Percentiles rank a stretch among this genome's conserved stretches.
These are phyloP conservation scores for Mucuna pruriens DNA, from an alignment of 306 rosid genomes.

Conservation along the genomic window DNA sequence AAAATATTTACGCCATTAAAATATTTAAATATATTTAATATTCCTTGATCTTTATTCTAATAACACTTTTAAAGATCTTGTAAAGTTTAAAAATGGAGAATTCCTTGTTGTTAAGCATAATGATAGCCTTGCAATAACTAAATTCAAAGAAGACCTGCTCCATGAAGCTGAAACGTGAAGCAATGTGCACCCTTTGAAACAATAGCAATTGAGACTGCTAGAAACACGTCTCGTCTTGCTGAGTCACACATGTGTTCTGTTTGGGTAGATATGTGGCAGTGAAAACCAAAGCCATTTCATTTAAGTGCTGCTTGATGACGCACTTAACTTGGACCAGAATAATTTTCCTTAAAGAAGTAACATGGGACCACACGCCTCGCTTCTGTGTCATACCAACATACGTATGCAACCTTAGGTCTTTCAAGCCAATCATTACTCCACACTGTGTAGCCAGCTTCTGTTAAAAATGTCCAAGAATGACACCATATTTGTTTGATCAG, in stretches of 20 bases:
- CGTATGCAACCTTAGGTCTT: slow-evolving; percentile 1
- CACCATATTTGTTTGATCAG: not conserved
- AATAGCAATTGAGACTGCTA: slow-evolving; percentile 1
- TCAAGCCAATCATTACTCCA: slow-evolving; percentile 45
- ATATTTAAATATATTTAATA: too few species aligned
- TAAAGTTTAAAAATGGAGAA: not conserved
- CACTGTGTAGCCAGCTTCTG: slow-evolving; percentile 10
- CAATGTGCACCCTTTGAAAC: slow-evolving; percentile 29
- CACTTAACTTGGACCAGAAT: slow-evolving; percentile 28
- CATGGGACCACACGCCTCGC: slow-evolving; percentile 32
- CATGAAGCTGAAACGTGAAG: slow-evolving; percentile 33
- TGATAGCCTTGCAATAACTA: not conserved
- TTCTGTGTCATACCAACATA: slow-evolving; percentile 18
- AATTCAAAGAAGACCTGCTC: not conserved
- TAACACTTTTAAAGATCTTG: too few species aligned
- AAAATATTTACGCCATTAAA: too few species aligned
- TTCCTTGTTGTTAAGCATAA: not conserved
- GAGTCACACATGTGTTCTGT: slow-evolving; percentile 3
- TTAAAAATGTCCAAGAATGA: slow-evolving; percentile 25
- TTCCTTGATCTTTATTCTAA: too few species aligned
- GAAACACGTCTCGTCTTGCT: slow-evolving; percentile 19
- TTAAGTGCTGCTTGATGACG: slow-evolving; percentile 9
- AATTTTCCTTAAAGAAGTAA: slow-evolving; percentile 22
- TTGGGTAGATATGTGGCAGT: slow-evolving; percentile 34
- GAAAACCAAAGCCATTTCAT: slow-evolving; percentile 1